Percentiles rank a stretch among this genome's conserved stretches.
Conservation (phyloP, 1,284 basidiomycete genomes). For the Pseudozyma sp. region DNA sequence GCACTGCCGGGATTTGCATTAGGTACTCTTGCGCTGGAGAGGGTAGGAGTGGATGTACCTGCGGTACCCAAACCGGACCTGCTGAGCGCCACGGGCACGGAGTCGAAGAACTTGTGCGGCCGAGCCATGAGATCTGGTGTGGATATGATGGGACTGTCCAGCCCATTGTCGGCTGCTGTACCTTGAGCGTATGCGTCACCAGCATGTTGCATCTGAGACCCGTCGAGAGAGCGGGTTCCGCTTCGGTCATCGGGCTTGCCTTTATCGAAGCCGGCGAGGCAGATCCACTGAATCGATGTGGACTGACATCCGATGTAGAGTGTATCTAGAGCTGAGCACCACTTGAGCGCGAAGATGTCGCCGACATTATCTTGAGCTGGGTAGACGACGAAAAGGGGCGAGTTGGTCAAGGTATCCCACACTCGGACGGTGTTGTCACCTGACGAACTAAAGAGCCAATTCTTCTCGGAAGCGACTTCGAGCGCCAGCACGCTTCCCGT, state of each 20-base stretch:
- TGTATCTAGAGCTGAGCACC: conserved; percentile 78
- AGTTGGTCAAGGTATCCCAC: conserved; percentile 82
- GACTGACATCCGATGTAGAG: conserved; percentile 89
- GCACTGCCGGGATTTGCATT: background rate
- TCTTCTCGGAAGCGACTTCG: conserved; percentile 76
- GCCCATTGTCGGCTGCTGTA: background rate
- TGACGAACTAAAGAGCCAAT: conserved; percentile 58
- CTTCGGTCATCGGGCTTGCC: background rate
- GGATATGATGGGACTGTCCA: conserved; percentile 46
- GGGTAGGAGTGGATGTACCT: conserved; percentile 32
- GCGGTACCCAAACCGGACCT: conserved; percentile 38
- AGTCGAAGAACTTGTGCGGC: conserved; percentile 67
- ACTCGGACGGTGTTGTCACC: conserved; percentile 73
- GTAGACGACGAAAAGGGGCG: conserved; percentile 80
- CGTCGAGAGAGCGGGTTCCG: too few species aligned
- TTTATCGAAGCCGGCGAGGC: conserved; percentile 32
- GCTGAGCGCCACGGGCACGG: conserved; percentile 67
- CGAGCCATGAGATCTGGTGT: conserved; percentile 38
- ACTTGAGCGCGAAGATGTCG: conserved; percentile 84
- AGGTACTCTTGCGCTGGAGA: conserved; percentile 5
- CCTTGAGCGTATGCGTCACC: background rate
- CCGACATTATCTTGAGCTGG: conserved; percentile 88
- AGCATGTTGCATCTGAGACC: background rate
- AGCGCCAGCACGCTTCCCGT: conserved; percentile 85
- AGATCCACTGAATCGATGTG: conserved; percentile 71